phyloP scores from a whole-genome alignment of 2,329 filamentous ascomycete species.

The Penicillium rolfsii region DNA sequence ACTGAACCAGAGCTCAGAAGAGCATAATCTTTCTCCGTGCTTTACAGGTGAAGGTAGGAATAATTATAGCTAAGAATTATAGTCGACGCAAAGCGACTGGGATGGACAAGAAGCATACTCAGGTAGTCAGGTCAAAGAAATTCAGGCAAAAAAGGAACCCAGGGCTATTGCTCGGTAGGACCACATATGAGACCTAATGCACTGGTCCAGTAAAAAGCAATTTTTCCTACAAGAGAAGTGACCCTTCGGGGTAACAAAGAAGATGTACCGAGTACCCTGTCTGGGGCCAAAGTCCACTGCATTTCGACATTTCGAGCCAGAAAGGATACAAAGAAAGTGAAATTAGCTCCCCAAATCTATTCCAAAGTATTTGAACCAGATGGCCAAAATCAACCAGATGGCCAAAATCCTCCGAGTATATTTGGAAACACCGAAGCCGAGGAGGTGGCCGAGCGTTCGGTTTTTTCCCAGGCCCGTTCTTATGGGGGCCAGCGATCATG shows the following conservation, averaged over 20 bases:
- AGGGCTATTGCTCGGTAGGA: neutral
- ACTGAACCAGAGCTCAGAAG: too few species aligned
- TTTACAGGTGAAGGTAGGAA: neutral
- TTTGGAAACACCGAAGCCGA: neutral
- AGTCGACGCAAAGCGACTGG: neutral
- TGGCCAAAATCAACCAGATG: too few species aligned
- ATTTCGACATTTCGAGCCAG: neutral
- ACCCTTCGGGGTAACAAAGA: neutral
- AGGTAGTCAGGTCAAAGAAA: neutral
- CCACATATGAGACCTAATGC: neutral
- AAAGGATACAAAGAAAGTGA: neutral
- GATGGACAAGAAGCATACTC: neutral
- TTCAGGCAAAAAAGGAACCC: neutral
- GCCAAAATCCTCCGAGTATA: neutral
- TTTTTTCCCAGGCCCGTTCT: neutral
- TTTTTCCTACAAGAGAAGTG: neutral
- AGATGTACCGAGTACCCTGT: neutral
- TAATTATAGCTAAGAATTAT: neutral
- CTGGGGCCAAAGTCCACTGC: neutral
- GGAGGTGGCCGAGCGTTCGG: constrained; percentile 2
- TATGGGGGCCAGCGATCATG: neutral
- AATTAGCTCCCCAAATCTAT: neutral
- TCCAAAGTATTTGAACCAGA: too few species aligned
- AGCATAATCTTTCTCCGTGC: neutral
- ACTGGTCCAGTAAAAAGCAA: neutral